Conservation (phyloP, 2,329 filamentous ascomycete species). For the Madurella mycetomatis region DNA sequence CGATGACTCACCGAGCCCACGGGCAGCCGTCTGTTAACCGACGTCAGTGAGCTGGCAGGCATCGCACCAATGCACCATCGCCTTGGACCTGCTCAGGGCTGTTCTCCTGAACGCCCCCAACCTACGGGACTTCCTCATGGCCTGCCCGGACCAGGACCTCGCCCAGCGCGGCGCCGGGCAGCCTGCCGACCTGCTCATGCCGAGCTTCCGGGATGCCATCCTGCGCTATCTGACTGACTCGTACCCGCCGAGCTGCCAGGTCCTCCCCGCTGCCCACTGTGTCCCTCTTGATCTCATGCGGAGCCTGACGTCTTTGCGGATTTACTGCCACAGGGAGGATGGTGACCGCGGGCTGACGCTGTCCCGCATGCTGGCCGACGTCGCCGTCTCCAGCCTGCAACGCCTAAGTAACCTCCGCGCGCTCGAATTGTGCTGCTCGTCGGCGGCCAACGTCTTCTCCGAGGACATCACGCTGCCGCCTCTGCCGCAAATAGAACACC, state of each 20-base stretch:
- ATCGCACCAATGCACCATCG: slow-evolving; percentile 10
- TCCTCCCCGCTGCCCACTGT: background rate
- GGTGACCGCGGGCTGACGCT: slow-evolving; percentile 20
- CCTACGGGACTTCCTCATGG: slow-evolving; percentile 24
- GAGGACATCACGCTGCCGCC: slow-evolving; percentile 15
- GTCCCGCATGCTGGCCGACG: slow-evolving; percentile 22
- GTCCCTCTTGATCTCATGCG: slow-evolving; percentile 16
- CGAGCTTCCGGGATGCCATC: slow-evolving; percentile 9
- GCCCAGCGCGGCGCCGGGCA: background rate
- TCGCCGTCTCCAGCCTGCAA: slow-evolving; percentile 19
- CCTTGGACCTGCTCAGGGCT: slow-evolving; percentile 21
- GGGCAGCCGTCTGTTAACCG: slow-evolving; percentile 15
- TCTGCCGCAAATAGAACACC: slow-evolving; percentile 24
- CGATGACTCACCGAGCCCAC: slow-evolving; percentile 1
- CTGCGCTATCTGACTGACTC: slow-evolving; percentile 10
- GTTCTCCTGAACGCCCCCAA: slow-evolving; percentile 23
- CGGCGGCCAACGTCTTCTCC: slow-evolving; percentile 8
- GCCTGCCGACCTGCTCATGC: slow-evolving; percentile 3
- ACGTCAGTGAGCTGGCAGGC: slow-evolving; percentile 15
- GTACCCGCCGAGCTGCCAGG: background rate
- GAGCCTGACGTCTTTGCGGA: slow-evolving; percentile 23
- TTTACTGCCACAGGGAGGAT: slow-evolving; percentile 27
- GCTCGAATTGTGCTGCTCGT: slow-evolving; percentile 26
- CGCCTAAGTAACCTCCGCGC: slow-evolving; percentile 20
- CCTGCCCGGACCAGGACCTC: slow-evolving; percentile 24